Conservation (phyloP, 257 asterid genomes). For the Oldenlandia corymbosa region DNA sequence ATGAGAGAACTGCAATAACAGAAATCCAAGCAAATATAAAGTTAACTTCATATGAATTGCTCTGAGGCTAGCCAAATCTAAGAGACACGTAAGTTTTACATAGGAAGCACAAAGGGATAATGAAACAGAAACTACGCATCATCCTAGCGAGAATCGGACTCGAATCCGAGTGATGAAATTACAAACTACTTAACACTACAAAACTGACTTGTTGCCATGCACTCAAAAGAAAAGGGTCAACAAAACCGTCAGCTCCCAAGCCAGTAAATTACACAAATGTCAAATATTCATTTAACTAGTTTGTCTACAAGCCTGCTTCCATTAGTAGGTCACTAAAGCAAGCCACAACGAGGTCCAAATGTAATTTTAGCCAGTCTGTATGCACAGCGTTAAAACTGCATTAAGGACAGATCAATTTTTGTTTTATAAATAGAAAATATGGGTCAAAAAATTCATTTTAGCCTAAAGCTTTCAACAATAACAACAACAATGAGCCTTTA, state of each 20-base stretch:
- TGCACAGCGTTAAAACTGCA: neutral
- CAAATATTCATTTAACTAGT: neutral
- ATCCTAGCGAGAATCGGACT: no score
- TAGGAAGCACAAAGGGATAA: neutral
- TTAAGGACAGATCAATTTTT: neutral
- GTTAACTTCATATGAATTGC: neutral
- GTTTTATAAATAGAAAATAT: no score
- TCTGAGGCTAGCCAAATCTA: neutral
- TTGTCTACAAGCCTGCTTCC: neutral
- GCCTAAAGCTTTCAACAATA: no score
- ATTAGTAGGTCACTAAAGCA: neutral
- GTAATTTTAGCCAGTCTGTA: neutral
- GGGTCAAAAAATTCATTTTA: no score
- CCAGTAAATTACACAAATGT: neutral
- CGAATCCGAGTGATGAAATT: no score
- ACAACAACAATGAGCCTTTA: no score
- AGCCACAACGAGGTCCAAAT: neutral
- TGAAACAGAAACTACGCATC: neutral
- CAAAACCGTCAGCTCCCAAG: neutral
- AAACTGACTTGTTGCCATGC: neutral
- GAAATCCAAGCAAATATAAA: constrained; percentile 9
- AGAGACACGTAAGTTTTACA: neutral
- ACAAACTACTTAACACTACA: neutral
- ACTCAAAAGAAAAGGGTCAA: neutral
- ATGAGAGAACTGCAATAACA: constrained; percentile 54